phyloP scores from a whole-genome alignment of 345 rosid species.

The Citrus reticulata region DNA sequence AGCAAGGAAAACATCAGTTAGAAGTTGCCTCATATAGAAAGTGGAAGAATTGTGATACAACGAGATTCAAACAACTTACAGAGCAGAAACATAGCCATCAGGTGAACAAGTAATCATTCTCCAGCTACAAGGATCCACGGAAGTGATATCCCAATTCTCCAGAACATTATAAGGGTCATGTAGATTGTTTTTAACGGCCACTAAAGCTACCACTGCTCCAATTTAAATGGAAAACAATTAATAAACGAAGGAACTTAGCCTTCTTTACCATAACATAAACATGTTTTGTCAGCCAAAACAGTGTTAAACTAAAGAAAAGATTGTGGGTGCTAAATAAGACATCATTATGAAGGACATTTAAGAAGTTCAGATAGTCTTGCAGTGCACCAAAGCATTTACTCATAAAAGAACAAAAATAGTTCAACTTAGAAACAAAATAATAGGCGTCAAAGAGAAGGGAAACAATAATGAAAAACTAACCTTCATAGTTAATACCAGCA shows the following conservation, averaged over 20 bases:
- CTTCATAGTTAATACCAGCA: slow-evolving; percentile 95
- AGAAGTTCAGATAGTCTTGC: slow-evolving; percentile 6
- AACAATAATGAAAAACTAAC: slow-evolving; percentile 34
- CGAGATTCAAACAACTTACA: slow-evolving; percentile 54
- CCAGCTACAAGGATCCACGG: slow-evolving; percentile 99
- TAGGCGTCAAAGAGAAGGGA: neutral
- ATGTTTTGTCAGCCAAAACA: slow-evolving; percentile 8
- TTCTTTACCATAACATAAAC: neutral
- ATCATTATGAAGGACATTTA: neutral
- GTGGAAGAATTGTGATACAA: neutral
- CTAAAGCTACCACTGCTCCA: slow-evolving; percentile 87
- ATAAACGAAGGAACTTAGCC: slow-evolving; percentile 4
- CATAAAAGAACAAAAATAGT: slow-evolving; percentile 10
- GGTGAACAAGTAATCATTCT: slow-evolving; percentile 87
- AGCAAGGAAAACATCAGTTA: slow-evolving; percentile 1
- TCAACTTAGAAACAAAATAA: neutral
- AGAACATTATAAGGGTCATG: slow-evolving; percentile 89
- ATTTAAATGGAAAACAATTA: slow-evolving; percentile 14
- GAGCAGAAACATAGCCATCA: slow-evolving; percentile 80
- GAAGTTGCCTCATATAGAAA: neutral
- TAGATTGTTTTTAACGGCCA: slow-evolving; percentile 70
- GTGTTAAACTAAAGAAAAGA: neutral
- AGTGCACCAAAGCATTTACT: slow-evolving; percentile 17
- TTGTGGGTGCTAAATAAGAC: neutral
- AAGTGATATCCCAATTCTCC: slow-evolving; percentile 93